Evolutionary conservation across 306 rosid genomes (phyloP).

Genomic region (Glycine tomentella): DNA sequence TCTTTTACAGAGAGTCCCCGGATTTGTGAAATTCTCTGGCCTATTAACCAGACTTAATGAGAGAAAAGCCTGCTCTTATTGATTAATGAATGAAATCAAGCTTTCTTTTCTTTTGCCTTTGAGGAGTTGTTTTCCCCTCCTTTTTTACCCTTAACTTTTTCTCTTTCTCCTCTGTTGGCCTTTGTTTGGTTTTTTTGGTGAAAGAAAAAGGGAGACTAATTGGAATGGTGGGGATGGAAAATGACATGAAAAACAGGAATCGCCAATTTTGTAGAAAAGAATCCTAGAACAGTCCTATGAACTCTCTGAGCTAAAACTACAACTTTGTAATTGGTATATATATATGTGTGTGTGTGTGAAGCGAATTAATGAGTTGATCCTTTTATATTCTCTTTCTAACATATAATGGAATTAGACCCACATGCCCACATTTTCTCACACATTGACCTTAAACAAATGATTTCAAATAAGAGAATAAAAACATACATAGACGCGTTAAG

Average conservation of each 20-base stretch:
- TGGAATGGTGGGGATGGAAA: constrained; percentile 72
- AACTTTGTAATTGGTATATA: constrained; percentile 27
- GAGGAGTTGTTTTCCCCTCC: constrained; percentile 33
- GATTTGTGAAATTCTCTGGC: constrained; percentile 54
- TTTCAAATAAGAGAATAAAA: constrained; percentile 52
- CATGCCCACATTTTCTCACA: constrained; percentile 54
- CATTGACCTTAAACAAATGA: constrained; percentile 57
- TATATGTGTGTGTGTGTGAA: no score
- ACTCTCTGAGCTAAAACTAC: constrained; percentile 26
- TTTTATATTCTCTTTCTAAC: constrained; percentile 25
- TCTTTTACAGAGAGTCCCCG: constrained; percentile 39
- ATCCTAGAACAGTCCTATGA: constrained; percentile 65
- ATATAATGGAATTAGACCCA: constrained; percentile 60
- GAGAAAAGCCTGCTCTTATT: constrained; percentile 51
- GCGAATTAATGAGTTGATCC: not conserved
- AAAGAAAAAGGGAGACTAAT: constrained; percentile 58
- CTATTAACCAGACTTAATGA: constrained; percentile 57
- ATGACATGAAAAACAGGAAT: constrained; percentile 66
- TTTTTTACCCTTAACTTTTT: constrained; percentile 43
- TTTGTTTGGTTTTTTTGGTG: constrained; percentile 64
- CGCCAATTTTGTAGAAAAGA: constrained; percentile 51
- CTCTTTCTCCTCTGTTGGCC: constrained; percentile 48
- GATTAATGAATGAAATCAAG: constrained; percentile 51
- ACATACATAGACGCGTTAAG: constrained; percentile 50
- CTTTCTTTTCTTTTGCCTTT: not conserved